Evolutionary conservation across 192 early-diverging fungal species (phyloP), one percentile per base, ranked within the genome.

Genomic region (Nowakowskiella sp.): DNA sequence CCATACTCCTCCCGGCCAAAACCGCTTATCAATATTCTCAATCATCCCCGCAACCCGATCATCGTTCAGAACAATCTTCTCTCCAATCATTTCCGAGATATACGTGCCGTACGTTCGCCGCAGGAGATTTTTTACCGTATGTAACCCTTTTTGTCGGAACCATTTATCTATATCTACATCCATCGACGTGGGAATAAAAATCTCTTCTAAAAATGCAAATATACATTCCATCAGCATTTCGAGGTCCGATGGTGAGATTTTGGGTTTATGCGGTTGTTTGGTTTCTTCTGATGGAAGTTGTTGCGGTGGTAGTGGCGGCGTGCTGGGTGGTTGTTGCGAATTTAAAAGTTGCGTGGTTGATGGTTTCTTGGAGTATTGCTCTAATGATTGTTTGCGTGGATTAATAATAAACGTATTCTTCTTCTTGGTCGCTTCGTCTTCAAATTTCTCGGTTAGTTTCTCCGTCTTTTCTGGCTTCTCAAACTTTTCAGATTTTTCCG

Each of bases 171-270:
- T n/a, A n/a, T n/a, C n/a, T n/a, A n/a, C n/a, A 24, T 48, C 55
- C 36, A 39, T 39, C 13, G 36, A 13, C 13, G 13, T 19, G 43
- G 61, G 62, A 6, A 54, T 43, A 44, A 76, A 72, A 0, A 71
- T 50, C 51, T 76, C 73, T 47, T 76, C 73, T 23, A 76, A 62
- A n/a, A 61, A 44, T 6, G 55, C 58, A 51, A 75, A 68, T 1
- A 62, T 32, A 34, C 65, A 64, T 29, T 75, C 73, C 23, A 75
- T 49, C 10, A 75, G 42, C 24, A 66, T 55, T 10, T 68, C 62
- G 10, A 68, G 51, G 21, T 74, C 72, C 36, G 36, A 39, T 39
- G 36, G 13, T 13, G 36, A 39, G 36, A 13, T 39, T 39, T 19
- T 19, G 13, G 19, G 13, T 39, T 13, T 13, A 13, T 39, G 13